Evolutionary conservation across 345 rosid species (phyloP).

Genomic region (Erodium maritimum): DNA sequence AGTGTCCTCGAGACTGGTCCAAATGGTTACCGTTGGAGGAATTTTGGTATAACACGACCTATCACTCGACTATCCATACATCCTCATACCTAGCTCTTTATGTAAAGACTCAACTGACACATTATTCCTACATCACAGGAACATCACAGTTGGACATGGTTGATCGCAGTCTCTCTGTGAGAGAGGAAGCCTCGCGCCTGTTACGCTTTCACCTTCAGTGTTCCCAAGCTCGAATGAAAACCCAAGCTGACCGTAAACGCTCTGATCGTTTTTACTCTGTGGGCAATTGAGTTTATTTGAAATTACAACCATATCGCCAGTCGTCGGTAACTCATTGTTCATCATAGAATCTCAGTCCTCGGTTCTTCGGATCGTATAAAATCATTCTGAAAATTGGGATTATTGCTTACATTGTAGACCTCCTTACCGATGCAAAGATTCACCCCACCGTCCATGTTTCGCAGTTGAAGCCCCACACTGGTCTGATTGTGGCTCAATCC

Average conservation of each 20-base stretch:
- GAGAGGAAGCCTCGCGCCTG: no score
- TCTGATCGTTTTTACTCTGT: background rate
- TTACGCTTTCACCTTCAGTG: background rate
- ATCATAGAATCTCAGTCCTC: background rate
- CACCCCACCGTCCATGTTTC: background rate
- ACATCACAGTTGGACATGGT: no score
- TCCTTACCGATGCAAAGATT: background rate
- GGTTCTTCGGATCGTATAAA: background rate
- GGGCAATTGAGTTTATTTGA: background rate
- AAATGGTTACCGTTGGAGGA: no score
- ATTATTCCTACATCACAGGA: no score
- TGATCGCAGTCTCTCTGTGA: no score
- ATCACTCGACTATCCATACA: no score
- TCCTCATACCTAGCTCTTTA: no score
- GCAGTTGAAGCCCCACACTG: background rate
- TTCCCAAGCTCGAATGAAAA: background rate
- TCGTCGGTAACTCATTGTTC: background rate
- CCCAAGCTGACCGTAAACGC: background rate
- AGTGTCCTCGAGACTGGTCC: background rate
- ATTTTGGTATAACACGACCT: no score
- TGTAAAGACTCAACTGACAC: no score
- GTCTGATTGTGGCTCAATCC: background rate
- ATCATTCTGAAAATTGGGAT: background rate
- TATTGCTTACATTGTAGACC: background rate
- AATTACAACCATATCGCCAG: background rate